These are phyloP conservation scores for Candida takata DNA, from an alignment of 805 yeast genomes.

Conservation along the genomic window DNA sequence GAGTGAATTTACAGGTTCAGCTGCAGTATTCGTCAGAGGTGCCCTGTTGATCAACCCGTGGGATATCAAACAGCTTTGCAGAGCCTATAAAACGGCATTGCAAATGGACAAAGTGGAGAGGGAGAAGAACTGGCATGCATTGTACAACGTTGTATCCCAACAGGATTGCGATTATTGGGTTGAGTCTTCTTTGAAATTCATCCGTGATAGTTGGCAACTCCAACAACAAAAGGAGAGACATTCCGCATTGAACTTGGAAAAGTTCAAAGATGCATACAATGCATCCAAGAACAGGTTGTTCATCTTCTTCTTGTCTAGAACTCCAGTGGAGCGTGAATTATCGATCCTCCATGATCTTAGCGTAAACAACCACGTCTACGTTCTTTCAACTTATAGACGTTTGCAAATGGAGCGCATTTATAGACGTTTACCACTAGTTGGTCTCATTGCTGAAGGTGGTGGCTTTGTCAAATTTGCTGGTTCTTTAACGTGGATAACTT, in stretches of 20 bases:
- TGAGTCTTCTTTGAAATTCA: slow-evolving; percentile 42
- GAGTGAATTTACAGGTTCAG: slow-evolving; percentile 94
- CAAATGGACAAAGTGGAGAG: slow-evolving; percentile 59
- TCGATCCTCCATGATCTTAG: slow-evolving; percentile 53
- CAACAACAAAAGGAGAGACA: slow-evolving; percentile 35
- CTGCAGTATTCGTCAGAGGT: slow-evolving; percentile 64
- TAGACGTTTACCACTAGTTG: slow-evolving; percentile 60
- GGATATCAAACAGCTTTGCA: slow-evolving; percentile 64
- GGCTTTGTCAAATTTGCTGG: slow-evolving; percentile 60
- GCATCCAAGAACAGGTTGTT: slow-evolving; percentile 34
- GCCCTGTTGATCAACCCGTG: slow-evolving; percentile 85
- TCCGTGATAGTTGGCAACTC: slow-evolving; percentile 45
- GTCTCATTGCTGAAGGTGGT: slow-evolving; percentile 88
- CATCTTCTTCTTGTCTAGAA: slow-evolving; percentile 39
- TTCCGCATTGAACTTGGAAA: slow-evolving; percentile 26
- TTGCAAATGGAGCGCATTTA: slow-evolving; percentile 61
- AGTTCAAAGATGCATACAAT: slow-evolving; percentile 24
- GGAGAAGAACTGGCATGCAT: slow-evolving; percentile 49
- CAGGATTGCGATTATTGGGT: slow-evolving; percentile 81
- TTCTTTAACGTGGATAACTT: slow-evolving; percentile 23
- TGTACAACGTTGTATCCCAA: slow-evolving; percentile 50
- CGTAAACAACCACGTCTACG: slow-evolving; percentile 54
- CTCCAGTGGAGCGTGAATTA: slow-evolving; percentile 57
- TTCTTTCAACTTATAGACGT: slow-evolving; percentile 59
- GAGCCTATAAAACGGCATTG: slow-evolving; percentile 57